Evolutionary conservation across 495 filamentous ascomycete species (phyloP).

Genomic region (Gamarada debralockiae): DNA sequence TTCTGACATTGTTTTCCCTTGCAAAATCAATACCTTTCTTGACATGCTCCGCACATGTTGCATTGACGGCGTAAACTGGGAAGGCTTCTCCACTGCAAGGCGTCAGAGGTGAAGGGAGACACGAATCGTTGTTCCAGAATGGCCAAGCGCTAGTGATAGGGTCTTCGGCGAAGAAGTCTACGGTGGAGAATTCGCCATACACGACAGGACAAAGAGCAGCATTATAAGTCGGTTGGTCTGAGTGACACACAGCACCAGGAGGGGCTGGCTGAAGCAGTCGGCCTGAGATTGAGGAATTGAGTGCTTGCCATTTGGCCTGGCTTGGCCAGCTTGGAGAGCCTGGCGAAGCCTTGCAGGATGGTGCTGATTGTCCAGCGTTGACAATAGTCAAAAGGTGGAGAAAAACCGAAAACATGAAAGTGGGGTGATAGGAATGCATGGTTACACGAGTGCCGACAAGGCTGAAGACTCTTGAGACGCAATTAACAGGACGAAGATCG

Average conservation of each 20-base stretch:
- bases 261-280: neutral
- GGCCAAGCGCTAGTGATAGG: conserved; percentile 13
- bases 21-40: conserved; percentile 42
- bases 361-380: neutral
- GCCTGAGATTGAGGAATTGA: conserved; percentile 7
- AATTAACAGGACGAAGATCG: too few species aligned
- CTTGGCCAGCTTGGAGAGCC: conserved; percentile 3
- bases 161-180: neutral
- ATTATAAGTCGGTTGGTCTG: conserved; percentile 4
- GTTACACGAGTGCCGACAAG: too few species aligned
- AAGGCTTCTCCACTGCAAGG: conserved; percentile 35
- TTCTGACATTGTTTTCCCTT: conserved; percentile 47
- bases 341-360: conserved; percentile 1
- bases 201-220: neutral
- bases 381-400: neutral
- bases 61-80: conserved; percentile 45
- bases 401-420: neutral
- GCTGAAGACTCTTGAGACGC: too few species aligned
- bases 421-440: neutral
- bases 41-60: conserved; percentile 34
- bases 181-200: neutral
- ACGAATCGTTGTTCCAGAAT: conserved; percentile 40
- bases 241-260: conserved; percentile 7
- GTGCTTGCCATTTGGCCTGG: neutral
- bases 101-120: conserved; percentile 34